Evolutionary conservation across 352 stramenopile species (phyloP).

Genomic region (Halophytophthora batemanensis): DNA sequence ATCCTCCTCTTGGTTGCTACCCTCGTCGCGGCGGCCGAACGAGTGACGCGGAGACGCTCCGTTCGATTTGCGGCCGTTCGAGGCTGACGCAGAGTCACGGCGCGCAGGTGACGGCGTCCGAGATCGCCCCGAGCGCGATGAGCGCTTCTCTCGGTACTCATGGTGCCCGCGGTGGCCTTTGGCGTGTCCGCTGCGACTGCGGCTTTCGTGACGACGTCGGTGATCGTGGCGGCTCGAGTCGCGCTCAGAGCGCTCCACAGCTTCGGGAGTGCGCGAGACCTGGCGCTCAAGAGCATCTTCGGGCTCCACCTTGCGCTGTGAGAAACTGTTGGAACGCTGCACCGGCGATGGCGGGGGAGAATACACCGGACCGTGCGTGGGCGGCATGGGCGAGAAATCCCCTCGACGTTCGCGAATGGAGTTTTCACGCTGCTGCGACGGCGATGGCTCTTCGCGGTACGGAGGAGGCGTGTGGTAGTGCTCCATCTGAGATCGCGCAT

Average conservation of each 20-base stretch:
- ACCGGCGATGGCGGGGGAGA: conserved; percentile 31
- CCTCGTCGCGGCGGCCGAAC: conserved; percentile 24
- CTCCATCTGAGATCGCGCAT: conserved; percentile 6
- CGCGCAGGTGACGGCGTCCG: conserved; percentile 39
- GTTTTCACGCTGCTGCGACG: conserved; percentile 20
- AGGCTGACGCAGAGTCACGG: conserved; percentile 22
- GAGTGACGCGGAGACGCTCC: conserved; percentile 25
- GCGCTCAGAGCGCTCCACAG: conserved; percentile 12
- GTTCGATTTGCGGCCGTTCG: conserved; percentile 26
- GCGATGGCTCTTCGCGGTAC: conserved; percentile 12
- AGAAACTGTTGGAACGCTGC: conserved; percentile 7
- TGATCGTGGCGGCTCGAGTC: conserved; percentile 25
- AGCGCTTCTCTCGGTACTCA: conserved; percentile 28
- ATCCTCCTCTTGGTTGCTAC: conserved; percentile 21
- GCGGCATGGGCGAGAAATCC: conserved; percentile 15
- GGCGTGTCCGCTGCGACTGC: conserved; percentile 29
- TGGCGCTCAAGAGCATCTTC: conserved; percentile 10
- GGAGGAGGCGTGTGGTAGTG: neutral
- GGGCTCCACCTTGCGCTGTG: neutral
- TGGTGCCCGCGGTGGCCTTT: conserved; percentile 31
- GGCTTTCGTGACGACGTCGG: conserved; percentile 19
- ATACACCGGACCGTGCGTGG: conserved; percentile 15
- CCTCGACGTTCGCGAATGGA: conserved; percentile 20
- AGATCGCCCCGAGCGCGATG: conserved; percentile 25
- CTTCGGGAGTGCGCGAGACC: conserved; percentile 12